phyloP scores from a whole-genome alignment of 2,329 filamentous ascomycete genomes.

The Fusarium drepaniforme region DNA sequence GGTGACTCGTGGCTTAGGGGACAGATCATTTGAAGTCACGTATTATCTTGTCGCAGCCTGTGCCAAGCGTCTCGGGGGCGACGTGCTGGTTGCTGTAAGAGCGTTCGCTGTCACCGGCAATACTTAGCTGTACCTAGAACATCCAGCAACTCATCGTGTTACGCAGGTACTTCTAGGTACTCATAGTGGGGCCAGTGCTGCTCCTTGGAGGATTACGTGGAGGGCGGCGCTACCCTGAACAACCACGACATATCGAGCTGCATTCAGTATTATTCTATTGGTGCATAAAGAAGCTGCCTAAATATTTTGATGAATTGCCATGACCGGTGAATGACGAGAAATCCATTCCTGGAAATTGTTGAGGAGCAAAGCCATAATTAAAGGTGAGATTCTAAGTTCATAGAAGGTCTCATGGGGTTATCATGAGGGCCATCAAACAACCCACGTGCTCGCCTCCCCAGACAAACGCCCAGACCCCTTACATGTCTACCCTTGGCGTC shows the following conservation, averaged over 20 bases:
- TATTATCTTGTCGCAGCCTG: slow-evolving; percentile 40
- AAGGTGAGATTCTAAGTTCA: background rate
- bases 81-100: slow-evolving; percentile 5
- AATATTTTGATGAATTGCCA: background rate
- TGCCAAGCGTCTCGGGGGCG: slow-evolving; percentile 29
- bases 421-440: slow-evolving; percentile 16
- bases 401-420: slow-evolving; percentile 1
- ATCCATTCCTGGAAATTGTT: background rate
- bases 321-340: background rate
- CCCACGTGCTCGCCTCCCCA: background rate
- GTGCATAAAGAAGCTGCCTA: background rate
- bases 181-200: slow-evolving; percentile 17
- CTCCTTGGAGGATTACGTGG: slow-evolving; percentile 35
- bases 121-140: background rate
- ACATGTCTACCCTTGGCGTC: background rate
- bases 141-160: too few species aligned
- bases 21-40: slow-evolving; percentile 39
- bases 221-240: slow-evolving; percentile 28
- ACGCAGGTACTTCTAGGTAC: slow-evolving; percentile 10
- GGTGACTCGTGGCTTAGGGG: slow-evolving; percentile 30
- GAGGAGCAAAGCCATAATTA: background rate
- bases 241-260: background rate
- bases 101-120: slow-evolving; percentile 1
- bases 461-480: background rate
- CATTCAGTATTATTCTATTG: background rate